Evolutionary conservation across 192 early-diverging fungal genomes (phyloP).

Genomic region (Backusella psychrophila): DNA sequence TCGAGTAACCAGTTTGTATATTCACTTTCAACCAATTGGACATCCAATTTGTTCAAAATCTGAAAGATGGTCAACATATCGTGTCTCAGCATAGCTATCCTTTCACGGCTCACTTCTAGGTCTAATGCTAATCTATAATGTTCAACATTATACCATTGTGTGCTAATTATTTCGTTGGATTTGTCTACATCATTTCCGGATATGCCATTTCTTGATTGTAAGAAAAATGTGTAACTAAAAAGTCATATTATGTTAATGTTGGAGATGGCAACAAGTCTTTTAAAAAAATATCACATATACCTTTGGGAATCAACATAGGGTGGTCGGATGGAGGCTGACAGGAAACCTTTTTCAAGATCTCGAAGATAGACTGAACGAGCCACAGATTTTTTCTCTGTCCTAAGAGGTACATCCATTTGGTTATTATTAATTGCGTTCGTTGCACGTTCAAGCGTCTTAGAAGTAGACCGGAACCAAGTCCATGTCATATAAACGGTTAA

Average conservation of each 20-base stretch:
- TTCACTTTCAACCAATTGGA: slow-evolving; percentile 44
- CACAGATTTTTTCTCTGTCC: not conserved
- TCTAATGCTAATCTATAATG: slow-evolving; percentile 45
- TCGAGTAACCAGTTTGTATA: slow-evolving; percentile 57
- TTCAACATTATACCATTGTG: slow-evolving; percentile 29
- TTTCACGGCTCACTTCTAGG: slow-evolving; percentile 40
- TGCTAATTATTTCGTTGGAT: not conserved
- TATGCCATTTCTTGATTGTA: not conserved
- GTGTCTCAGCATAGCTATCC: slow-evolving; percentile 47
- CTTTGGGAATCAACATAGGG: slow-evolving; percentile 20
- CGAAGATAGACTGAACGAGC: slow-evolving; percentile 43
- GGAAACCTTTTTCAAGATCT: slow-evolving; percentile 45
- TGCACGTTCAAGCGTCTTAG: not conserved
- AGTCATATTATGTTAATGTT: not conserved
- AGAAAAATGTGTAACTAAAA: slow-evolving; percentile 26
- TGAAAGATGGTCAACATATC: slow-evolving; percentile 47
- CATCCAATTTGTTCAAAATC: slow-evolving; percentile 44
- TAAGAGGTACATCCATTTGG: not conserved
- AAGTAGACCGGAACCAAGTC: not conserved
- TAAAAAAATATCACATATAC: not conserved
- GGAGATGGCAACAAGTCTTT: too few relatives aligned
- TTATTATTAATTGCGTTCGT: not conserved
- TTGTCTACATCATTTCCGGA: not conserved
- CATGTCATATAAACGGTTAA: not conserved
- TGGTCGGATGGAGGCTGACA: slow-evolving; percentile 16